These are phyloP conservation scores for Phanerodontia chrysosporium DNA, from an alignment of 768 basidiomycete species.

Conservation along the genomic window DNA sequence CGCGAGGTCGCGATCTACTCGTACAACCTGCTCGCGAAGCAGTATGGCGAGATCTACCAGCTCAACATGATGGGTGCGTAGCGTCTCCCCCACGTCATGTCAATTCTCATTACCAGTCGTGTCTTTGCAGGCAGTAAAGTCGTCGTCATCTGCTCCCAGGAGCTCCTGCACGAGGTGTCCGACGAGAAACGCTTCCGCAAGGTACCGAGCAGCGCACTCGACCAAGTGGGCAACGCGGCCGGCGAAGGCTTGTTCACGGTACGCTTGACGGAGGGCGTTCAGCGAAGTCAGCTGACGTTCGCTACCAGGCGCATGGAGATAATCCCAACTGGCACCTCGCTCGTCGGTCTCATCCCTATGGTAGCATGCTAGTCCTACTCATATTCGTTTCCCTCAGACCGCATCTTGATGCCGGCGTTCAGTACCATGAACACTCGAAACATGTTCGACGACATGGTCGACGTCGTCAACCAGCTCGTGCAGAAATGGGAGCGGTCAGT, in stretches of 20 bases:
- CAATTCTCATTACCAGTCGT: too few species aligned
- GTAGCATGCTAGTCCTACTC: conserved; percentile 22
- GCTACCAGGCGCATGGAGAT: too few species aligned
- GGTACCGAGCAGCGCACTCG: conserved; percentile 27
- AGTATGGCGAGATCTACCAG: conserved; percentile 14
- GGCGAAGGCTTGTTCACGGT: conserved; percentile 42
- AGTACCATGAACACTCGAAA: conserved; percentile 37
- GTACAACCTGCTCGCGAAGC: conserved; percentile 24
- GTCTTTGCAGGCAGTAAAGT: conserved; percentile 19
- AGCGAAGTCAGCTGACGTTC: neutral
- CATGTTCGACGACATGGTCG: conserved; percentile 48
- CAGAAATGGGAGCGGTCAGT: conserved; percentile 40
- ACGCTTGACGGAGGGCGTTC: neutral
- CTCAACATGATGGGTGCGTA: conserved; percentile 12
- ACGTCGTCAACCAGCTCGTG: conserved; percentile 39
- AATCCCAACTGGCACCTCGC: conserved; percentile 44
- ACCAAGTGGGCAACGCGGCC: conserved; percentile 32
- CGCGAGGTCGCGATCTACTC: conserved; percentile 32
- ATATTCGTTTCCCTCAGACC: conserved; percentile 25
- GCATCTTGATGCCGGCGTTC: conserved; percentile 39
- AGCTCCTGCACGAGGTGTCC: conserved; percentile 36
- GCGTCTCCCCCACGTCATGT: too few species aligned
- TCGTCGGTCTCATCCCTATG: conserved; percentile 25
- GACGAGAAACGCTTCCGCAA: conserved; percentile 42
- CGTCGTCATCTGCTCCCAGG: conserved; percentile 30